phyloP scores from a whole-genome alignment of 495 filamentous ascomycete genomes.

The Tuber indicum region DNA sequence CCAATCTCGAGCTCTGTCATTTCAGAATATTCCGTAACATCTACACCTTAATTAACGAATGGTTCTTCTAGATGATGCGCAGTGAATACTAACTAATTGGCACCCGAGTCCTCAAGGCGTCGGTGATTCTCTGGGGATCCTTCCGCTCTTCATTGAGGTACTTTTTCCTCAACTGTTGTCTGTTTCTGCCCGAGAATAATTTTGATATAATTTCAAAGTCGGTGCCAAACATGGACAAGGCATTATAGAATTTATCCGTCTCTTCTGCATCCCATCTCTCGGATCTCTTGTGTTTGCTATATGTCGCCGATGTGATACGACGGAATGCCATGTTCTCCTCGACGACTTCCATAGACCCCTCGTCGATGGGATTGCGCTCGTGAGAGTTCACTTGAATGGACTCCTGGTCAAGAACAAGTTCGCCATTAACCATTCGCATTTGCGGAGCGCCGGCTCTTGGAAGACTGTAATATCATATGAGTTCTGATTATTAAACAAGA shows the following conservation, averaged over 20 bases:
- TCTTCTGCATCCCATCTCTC: conserved; percentile 69
- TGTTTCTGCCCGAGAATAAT: conserved; percentile 68
- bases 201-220: conserved; percentile 84
- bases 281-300: conserved; percentile 61
- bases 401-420: conserved; percentile 72
- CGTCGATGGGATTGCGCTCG: conserved; percentile 55
- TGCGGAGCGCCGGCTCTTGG: conserved; percentile 47
- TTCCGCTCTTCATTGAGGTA: conserved; percentile 85
- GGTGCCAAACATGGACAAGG: conserved; percentile 79
- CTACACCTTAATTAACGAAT: conserved; percentile 52
- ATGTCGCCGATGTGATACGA: conserved; percentile 66
- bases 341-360: conserved; percentile 57
- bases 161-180: conserved; percentile 81
- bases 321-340: conserved; percentile 81
- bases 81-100: conserved; percentile 23
- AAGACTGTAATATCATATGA: background rate
- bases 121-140: conserved; percentile 62
- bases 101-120: conserved; percentile 50
- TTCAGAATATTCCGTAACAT: conserved; percentile 61
- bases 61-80: background rate
- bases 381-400: conserved; percentile 75
- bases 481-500: conserved; percentile 6
- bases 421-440: conserved; percentile 71
- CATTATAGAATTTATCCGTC: conserved; percentile 79
- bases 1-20: conserved; percentile 51